Conservation (phyloP, 208 protist species). For the Leishmania braziliensis region DNA sequence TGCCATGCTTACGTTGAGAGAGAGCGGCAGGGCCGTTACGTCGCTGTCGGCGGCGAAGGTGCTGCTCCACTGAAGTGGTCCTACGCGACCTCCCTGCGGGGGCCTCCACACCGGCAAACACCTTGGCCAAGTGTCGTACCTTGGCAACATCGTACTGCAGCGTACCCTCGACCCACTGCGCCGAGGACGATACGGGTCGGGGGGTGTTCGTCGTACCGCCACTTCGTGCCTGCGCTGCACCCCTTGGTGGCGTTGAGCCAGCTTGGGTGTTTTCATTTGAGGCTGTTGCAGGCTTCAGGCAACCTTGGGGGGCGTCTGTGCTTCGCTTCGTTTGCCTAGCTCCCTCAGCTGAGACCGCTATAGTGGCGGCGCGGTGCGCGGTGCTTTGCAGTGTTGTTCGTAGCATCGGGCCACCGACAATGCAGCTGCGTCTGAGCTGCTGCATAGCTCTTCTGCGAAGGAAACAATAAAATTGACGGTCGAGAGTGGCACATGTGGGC, state of each 20-base stretch:
- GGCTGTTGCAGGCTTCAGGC: background rate
- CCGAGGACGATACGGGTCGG: background rate
- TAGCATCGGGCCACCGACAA: background rate
- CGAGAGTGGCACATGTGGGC: background rate
- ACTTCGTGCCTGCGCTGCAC: background rate
- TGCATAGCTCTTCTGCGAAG: background rate
- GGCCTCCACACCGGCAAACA: slow-evolving; percentile 14
- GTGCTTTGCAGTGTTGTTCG: background rate
- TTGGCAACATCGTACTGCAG: slow-evolving; percentile 26
- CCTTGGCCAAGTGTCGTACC: slow-evolving; percentile 18
- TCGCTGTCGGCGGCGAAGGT: background rate
- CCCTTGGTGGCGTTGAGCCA: background rate
- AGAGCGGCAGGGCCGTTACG: background rate
- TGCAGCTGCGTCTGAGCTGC: background rate
- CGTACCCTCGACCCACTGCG: slow-evolving; percentile 14
- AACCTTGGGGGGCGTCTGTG: background rate
- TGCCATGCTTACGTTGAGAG: background rate
- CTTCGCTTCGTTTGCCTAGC: background rate
- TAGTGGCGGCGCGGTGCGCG: background rate
- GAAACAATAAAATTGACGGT: too few relatives aligned
- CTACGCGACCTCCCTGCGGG: background rate
- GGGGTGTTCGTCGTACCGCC: background rate
- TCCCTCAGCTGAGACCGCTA: background rate
- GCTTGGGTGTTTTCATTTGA: background rate
- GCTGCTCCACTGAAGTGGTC: slow-evolving; percentile 4